These are phyloP conservation scores for Rhododendron griersonianum DNA, from an alignment of 148 eudicot genomes.

Conservation along the genomic window DNA sequence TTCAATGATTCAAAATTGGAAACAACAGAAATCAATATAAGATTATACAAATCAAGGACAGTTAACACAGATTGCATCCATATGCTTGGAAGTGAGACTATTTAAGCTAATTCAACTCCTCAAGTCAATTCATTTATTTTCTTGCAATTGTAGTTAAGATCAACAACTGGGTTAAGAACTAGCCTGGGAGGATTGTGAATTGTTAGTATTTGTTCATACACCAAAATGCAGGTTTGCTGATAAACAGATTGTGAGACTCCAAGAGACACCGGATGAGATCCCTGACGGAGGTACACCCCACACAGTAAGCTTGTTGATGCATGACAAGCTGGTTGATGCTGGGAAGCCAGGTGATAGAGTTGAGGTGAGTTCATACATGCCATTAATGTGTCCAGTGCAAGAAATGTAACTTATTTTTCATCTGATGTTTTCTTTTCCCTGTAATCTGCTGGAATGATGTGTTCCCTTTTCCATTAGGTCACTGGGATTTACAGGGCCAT, in stretches of 20 bases:
- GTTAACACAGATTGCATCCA: neutral
- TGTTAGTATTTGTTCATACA: neutral
- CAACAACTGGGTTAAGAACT: neutral
- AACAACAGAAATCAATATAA: neutral
- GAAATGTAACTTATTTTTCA: neutral
- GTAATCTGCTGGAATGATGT: neutral
- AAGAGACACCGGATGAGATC: constrained; percentile 98
- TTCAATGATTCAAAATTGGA: neutral
- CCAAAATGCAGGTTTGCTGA: constrained; percentile 73
- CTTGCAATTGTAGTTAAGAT: neutral
- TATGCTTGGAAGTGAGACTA: neutral
- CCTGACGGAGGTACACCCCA: constrained; percentile 99
- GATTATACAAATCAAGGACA: neutral
- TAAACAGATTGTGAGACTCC: constrained; percentile 90
- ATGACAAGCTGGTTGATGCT: constrained; percentile 90
- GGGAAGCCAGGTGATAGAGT: constrained; percentile 97
- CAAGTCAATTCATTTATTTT: neutral
- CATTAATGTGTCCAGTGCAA: neutral
- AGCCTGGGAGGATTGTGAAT: neutral
- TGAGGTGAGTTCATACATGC: constrained; percentile 54
- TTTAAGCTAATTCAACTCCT: neutral
- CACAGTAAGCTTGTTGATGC: constrained; percentile 96
- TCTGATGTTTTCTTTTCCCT: neutral
- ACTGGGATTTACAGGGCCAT: constrained; percentile 97
- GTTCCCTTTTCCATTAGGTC: constrained; percentile 39